Conservation (phyloP, 371 early-diverging fungal genomes). For the Rhizopus arrhizus region DNA sequence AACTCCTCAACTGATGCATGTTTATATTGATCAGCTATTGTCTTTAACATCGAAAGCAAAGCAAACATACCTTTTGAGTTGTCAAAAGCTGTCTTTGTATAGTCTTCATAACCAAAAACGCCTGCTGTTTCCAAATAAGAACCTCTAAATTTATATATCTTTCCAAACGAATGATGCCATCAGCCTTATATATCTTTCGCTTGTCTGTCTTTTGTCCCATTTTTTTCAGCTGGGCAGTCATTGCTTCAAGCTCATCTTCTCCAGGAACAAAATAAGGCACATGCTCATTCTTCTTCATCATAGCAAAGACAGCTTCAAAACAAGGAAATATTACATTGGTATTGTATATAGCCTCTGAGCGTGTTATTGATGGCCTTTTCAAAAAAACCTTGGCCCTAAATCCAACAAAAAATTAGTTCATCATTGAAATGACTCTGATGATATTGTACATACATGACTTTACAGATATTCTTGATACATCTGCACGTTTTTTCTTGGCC, state of each 20-base stretch:
- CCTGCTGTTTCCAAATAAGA: conserved; percentile 24
- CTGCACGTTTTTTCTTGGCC: conserved; percentile 11
- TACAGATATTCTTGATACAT: conserved; percentile 16
- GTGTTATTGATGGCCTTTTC: conserved; percentile 20
- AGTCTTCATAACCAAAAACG: conserved; percentile 18
- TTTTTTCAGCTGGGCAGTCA: conserved; percentile 16
- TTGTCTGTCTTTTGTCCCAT: conserved; percentile 21
- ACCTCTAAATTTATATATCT: conserved; percentile 17
- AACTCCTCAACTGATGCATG: no score
- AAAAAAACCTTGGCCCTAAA: conserved; percentile 17
- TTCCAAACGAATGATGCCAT: conserved; percentile 12
- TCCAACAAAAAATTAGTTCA: conserved; percentile 16
- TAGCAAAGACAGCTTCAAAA: conserved; percentile 16
- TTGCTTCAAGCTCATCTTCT: conserved; percentile 13
- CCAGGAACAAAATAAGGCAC: conserved; percentile 26
- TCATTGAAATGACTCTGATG: conserved; percentile 20
- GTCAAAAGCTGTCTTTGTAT: conserved; percentile 20
- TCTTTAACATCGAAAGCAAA: not conserved
- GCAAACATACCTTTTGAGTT: conserved; percentile 27
- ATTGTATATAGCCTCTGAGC: conserved; percentile 20
- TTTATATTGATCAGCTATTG: no score
- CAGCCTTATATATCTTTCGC: conserved; percentile 21
- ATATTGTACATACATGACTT: conserved; percentile 25
- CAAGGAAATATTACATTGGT: conserved; percentile 23
- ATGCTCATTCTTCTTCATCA: conserved; percentile 16